Percentiles rank a stretch among this genome's conserved stretches.
Evolutionary conservation across 495 filamentous ascomycete genomes (phyloP).

Genomic region (Hypoxylon trugodes): DNA sequence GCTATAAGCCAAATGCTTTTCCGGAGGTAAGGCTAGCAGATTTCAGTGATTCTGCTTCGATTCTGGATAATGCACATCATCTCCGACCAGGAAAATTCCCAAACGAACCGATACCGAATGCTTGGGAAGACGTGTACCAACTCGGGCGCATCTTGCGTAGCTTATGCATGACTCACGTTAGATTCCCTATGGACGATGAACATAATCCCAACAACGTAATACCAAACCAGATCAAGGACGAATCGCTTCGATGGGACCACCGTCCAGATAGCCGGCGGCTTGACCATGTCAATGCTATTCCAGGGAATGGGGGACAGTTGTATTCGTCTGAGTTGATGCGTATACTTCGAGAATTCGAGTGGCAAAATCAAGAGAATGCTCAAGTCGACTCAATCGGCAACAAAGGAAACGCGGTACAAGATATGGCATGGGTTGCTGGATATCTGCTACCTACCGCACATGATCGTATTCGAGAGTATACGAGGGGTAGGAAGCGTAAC

Average conservation of each 20-base stretch:
- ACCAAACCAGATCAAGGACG: neutral
- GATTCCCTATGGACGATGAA: neutral
- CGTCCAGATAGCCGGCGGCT: constrained; percentile 9
- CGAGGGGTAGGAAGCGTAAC: neutral
- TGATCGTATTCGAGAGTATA: neutral
- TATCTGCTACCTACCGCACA: neutral
- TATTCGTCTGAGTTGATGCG: neutral
- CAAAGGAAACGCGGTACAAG: neutral
- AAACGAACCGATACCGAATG: neutral
- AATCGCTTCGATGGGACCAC: neutral
- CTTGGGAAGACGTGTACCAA: constrained; percentile 12
- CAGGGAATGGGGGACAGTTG: neutral
- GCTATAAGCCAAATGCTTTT: neutral
- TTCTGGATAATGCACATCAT: neutral
- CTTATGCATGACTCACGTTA: constrained; percentile 18
- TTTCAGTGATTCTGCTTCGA: neutral
- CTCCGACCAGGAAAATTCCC: neutral
- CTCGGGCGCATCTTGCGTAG: constrained; percentile 7
- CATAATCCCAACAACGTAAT: neutral
- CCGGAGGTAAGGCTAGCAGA: constrained; percentile 1
- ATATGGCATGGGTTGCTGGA: neutral
- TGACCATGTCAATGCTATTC: neutral
- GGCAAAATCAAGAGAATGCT: neutral
- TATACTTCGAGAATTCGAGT: neutral
- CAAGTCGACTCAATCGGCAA: neutral